These are phyloP conservation scores for Colletotrichum navitas DNA, from an alignment of 2,329 filamentous ascomycete genomes.

Conservation along the genomic window DNA sequence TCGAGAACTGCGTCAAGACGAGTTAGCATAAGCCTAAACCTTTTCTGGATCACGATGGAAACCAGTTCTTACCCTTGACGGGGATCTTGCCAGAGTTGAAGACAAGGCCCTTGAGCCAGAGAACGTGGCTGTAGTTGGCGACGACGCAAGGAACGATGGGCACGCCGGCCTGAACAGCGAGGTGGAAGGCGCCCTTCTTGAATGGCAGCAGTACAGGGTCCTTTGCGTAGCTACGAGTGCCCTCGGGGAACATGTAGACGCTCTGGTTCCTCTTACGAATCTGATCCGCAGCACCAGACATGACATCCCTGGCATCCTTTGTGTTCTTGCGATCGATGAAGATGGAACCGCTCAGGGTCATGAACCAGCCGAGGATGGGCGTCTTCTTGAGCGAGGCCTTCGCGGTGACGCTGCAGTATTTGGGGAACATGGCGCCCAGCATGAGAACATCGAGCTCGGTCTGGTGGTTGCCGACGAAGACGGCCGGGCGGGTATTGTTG, in stretches of 20 bases:
- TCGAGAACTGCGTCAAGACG: conserved; percentile 71
- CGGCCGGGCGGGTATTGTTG: conserved; percentile 78
- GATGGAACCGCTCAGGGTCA: conserved; percentile 86
- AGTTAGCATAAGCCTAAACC: neutral
- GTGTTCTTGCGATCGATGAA: conserved; percentile 95
- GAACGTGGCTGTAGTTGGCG: conserved; percentile 82
- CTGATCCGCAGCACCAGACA: conserved; percentile 83
- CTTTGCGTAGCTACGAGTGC: conserved; percentile 89
- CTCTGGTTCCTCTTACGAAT: conserved; percentile 80
- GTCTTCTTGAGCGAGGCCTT: conserved; percentile 78
- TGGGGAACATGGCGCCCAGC: conserved; percentile 89
- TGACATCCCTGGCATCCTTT: conserved; percentile 84
- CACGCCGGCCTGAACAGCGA: conserved; percentile 93
- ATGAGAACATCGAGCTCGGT: conserved; percentile 95
- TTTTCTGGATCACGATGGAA: neutral
- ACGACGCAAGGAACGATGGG: conserved; percentile 89
- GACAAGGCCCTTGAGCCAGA: conserved; percentile 72
- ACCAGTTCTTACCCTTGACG: conserved; percentile 71
- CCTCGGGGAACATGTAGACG: conserved; percentile 92
- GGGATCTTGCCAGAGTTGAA: conserved; percentile 80
- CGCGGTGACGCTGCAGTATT: conserved; percentile 91
- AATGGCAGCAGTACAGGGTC: conserved; percentile 90
- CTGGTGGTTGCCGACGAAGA: conserved; percentile 96
- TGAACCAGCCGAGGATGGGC: conserved; percentile 96
- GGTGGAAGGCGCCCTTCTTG: conserved; percentile 98